Evolutionary conservation across 78 protist species (phyloP).

Genomic region (Dictyostelium citrinum): DNA sequence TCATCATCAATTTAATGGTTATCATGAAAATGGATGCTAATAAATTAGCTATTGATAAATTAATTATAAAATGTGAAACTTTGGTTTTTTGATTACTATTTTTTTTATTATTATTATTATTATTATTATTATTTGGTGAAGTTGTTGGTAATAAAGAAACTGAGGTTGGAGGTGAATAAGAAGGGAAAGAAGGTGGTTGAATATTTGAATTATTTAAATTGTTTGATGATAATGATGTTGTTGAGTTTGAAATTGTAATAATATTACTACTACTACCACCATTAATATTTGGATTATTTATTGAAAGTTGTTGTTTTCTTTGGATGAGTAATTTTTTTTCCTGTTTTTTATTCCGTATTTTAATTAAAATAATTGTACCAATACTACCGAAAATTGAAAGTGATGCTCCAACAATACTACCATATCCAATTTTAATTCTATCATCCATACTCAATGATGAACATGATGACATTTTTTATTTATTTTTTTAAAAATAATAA

Average conservation of each 20-base stretch:
- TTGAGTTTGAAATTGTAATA: neutral
- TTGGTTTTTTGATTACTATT: neutral
- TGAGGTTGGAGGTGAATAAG: neutral
- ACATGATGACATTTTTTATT: neutral
- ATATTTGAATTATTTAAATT: neutral
- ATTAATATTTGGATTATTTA: neutral
- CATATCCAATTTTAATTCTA: neutral
- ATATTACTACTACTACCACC: neutral
- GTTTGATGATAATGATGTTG: neutral
- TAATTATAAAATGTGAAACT: conserved; percentile 1
- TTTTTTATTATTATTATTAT: too few relatives aligned
- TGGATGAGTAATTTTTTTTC: neutral
- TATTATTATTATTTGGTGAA: too few relatives aligned
- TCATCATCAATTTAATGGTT: neutral
- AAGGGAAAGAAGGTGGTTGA: neutral
- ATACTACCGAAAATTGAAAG: neutral
- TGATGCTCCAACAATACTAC: neutral
- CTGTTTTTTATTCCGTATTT: neutral
- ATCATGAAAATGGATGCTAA: neutral
- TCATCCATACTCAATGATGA: neutral
- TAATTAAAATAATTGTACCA: neutral
- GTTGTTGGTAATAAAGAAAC: neutral
- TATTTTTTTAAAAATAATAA: too few relatives aligned
- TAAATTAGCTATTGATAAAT: conserved; percentile 2
- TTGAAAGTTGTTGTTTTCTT: neutral